Conservation (phyloP, 1,284 basidiomycete species). For the Heterobasidion parviporum region DNA sequence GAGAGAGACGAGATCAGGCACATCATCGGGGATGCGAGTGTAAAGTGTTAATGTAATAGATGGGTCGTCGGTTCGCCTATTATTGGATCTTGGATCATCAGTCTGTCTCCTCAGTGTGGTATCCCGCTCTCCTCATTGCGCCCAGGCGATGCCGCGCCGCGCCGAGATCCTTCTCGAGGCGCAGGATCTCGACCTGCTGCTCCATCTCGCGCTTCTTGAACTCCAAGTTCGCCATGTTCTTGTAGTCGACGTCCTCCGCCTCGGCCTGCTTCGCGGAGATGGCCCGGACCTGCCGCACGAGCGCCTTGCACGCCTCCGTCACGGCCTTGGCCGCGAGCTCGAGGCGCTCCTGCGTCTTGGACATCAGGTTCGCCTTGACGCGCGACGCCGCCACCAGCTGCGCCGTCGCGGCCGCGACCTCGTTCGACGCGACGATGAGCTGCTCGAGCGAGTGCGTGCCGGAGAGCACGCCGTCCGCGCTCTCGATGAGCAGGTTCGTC, state of each 20-base stretch:
- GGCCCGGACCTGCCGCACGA: constrained; percentile 95
- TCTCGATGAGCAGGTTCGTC: constrained; percentile 95
- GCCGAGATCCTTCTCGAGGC: constrained; percentile 91
- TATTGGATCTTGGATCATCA: not conserved
- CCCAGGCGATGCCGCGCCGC: constrained; percentile 82
- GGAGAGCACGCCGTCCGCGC: constrained; percentile 94
- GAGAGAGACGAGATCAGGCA: not conserved
- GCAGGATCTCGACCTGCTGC: constrained; percentile 96
- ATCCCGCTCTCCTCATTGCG: constrained; percentile 86
- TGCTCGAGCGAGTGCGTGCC: constrained; percentile 97
- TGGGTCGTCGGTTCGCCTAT: not conserved
- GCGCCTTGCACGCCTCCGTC: constrained; percentile 95
- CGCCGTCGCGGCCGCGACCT: constrained; percentile 93
- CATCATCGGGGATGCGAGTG: not conserved
- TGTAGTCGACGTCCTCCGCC: constrained; percentile 84
- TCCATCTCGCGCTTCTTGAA: constrained; percentile 99
- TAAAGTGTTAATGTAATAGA: not conserved
- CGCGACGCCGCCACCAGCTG: constrained; percentile 98
- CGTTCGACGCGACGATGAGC: constrained; percentile 98
- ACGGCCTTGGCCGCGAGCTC: constrained; percentile 97
- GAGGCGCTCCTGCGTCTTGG: constrained; percentile 93
- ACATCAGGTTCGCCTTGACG: constrained; percentile 98
- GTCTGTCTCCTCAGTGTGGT: constrained; percentile 63
- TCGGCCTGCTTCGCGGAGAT: constrained; percentile 79
- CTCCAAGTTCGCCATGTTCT: constrained; percentile 88